These are phyloP conservation scores for Erysimum cheiranthoides DNA, from an alignment of 345 rosid genomes.

Conservation along the genomic window DNA sequence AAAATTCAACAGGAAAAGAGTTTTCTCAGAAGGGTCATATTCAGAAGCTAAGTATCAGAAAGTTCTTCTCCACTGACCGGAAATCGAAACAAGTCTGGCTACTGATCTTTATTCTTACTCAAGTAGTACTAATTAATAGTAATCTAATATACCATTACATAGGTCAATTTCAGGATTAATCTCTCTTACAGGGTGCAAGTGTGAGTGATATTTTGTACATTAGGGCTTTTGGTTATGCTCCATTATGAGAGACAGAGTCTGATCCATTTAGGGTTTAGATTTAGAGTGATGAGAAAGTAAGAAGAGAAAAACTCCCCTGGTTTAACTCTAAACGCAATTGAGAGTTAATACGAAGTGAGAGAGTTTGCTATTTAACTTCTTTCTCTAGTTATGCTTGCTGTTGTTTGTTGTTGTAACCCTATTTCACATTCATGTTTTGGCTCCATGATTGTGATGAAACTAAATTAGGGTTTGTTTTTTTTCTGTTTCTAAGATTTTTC, in stretches of 20 bases:
- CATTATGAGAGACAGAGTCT: constrained; percentile 25
- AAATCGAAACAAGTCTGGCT: constrained; percentile 1
- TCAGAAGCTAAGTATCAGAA: constrained; percentile 70
- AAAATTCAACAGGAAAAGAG: constrained; percentile 68
- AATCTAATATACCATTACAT: constrained; percentile 42
- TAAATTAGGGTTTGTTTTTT: neutral
- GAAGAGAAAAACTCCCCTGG: constrained; percentile 40
- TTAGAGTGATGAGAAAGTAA: constrained; percentile 30
- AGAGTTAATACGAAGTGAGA: constrained; percentile 36
- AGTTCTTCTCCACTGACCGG: constrained; percentile 65
- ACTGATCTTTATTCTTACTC: constrained; percentile 29
- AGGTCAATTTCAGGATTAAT: constrained; percentile 16
- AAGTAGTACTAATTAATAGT: constrained; percentile 44
- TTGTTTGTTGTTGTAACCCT: neutral
- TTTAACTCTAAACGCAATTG: constrained; percentile 32
- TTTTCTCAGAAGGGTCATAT: constrained; percentile 59
- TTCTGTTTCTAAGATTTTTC: constrained; percentile 34
- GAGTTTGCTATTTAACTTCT: constrained; percentile 38
- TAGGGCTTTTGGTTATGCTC: constrained; percentile 33
- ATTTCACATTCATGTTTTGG: constrained; percentile 34
- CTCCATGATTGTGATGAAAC: constrained; percentile 45
- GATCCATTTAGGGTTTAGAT: constrained; percentile 42
- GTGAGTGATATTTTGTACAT: constrained; percentile 54
- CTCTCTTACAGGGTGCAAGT: constrained; percentile 37
- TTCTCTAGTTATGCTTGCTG: constrained; percentile 28